Percentiles rank a stretch among this genome's conserved stretches.
These are phyloP conservation scores for Aspergillus vadensis DNA, from an alignment of 2,329 filamentous ascomycete species.

Conservation along the genomic window DNA sequence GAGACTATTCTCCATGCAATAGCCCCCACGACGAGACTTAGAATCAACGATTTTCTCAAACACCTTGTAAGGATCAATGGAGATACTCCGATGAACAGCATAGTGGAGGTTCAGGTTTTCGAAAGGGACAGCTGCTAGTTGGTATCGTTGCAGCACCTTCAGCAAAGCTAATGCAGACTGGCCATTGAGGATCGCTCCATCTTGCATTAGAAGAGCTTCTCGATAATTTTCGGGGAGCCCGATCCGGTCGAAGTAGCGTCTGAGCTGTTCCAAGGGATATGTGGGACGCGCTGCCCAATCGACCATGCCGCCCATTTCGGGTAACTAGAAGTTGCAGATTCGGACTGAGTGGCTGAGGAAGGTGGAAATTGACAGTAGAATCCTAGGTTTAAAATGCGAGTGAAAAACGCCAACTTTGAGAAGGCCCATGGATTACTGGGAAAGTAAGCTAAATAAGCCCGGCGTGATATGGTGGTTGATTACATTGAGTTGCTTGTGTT, in stretches of 20 bases:
- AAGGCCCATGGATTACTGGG: too few relatives aligned
- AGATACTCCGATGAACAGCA: not conserved
- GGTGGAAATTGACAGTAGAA: too few relatives aligned
- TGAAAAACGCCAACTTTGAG: too few relatives aligned
- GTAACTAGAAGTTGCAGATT: not conserved
- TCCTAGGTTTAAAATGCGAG: too few relatives aligned
- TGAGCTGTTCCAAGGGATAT: not conserved
- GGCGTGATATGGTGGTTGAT: too few relatives aligned
- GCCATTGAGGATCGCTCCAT: not conserved
- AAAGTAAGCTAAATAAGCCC: too few relatives aligned
- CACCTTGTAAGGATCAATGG: not conserved
- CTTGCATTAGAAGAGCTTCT: not conserved
- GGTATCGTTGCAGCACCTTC: not conserved
- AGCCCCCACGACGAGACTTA: not conserved
- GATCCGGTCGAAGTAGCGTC: not conserved
- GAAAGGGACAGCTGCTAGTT: not conserved
- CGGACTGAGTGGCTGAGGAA: too few relatives aligned
- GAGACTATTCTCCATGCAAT: conserved; percentile 2
- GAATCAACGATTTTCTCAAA: not conserved
- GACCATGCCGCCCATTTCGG: not conserved
- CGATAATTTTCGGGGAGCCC: not conserved
- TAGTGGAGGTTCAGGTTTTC: conserved; percentile 2
- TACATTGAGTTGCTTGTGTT: too few relatives aligned
- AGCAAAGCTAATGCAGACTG: not conserved
- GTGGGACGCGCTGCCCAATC: not conserved